Conservation (phyloP, 2,329 filamentous ascomycete species). For the Sarocladium brachiariae region DNA sequence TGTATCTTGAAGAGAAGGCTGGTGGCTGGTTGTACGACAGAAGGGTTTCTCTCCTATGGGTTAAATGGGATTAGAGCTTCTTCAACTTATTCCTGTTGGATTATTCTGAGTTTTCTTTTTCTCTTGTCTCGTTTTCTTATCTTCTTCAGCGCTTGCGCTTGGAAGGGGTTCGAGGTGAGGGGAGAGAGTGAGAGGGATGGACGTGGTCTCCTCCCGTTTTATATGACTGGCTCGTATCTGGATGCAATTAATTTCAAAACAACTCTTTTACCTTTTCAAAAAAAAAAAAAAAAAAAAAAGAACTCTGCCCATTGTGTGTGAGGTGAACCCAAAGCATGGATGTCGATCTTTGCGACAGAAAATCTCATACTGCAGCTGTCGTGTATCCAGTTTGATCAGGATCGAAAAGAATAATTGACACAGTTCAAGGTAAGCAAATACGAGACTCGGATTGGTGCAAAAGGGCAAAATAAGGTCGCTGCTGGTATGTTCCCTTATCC, state of each 20-base stretch:
- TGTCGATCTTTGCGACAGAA: neutral
- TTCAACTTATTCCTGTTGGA: constrained; percentile 1
- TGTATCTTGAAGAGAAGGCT: neutral
- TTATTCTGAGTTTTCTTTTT: constrained; percentile 1
- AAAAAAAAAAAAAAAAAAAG: no score
- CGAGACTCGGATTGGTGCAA: neutral
- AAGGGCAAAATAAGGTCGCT: neutral
- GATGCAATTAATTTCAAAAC: constrained; percentile 11
- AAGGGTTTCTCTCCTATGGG: neutral
- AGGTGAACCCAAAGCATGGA: no score
- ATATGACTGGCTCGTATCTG: constrained; percentile 13
- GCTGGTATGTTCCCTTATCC: neutral
- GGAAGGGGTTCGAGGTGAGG: neutral
- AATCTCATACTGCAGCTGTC: neutral
- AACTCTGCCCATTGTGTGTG: no score
- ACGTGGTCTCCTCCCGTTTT: neutral
- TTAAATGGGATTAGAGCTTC: constrained; percentile 5
- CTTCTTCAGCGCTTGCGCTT: constrained; percentile 1
- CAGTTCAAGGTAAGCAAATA: neutral
- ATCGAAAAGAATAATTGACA: neutral
- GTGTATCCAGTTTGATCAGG: neutral
- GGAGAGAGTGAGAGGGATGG: neutral
- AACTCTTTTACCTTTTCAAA: constrained; percentile 1
- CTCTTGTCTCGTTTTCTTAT: neutral
- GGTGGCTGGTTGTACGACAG: neutral